Base-by-base conservation (phyloP, 306 rosid genomes). In the Delonix regia region DNA sequence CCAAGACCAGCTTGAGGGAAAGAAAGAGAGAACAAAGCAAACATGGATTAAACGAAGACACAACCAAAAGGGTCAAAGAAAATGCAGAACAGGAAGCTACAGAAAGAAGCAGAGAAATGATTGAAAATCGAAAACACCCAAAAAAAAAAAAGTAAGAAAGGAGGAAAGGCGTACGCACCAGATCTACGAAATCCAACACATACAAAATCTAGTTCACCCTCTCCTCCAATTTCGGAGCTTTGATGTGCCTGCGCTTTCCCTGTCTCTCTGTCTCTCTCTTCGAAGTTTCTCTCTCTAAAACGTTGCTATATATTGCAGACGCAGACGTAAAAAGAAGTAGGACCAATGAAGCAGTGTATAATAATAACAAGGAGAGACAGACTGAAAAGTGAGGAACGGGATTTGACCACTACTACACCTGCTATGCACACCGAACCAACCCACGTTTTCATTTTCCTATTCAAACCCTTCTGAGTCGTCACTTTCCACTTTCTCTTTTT, bases 171-270 rank as follows among this genome's bases (percentile, higher is more conserved):
- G 65, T 0, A 63, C 82, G 24, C 80, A 80, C 85, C 85, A 83
- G 89, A 86, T 83, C 89, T 86, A 78, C 60, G 42, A 74, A 74
- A 57, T 69, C 81, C 74, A 73, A 80, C 30, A 52, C 11, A 56
- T 41, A 56, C 60, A 76, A 80, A 77, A 80, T 77, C 0, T 74
- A 62, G 27, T 4, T 8, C 15, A 14, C 4, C 69, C 74, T 15
- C 53, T 67, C 85, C 87, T 80, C 38, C 80, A 53, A 83, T 74
- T 70, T 80, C 82, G 89, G 89, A 86, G 83, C 76, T 72, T 73
- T 73, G 71, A 1, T 62, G 51, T 66, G 66, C 25, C 51, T 19
- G 61, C 44, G 44, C 6, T 30, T 55, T n/a, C n/a, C n/a, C 2
- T 8, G 47, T 1, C 39, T 25, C 63, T 76, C 24, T 5, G 10